phyloP scores from a whole-genome alignment of 495 filamentous ascomycete genomes.

The Cercophora scortea region DNA sequence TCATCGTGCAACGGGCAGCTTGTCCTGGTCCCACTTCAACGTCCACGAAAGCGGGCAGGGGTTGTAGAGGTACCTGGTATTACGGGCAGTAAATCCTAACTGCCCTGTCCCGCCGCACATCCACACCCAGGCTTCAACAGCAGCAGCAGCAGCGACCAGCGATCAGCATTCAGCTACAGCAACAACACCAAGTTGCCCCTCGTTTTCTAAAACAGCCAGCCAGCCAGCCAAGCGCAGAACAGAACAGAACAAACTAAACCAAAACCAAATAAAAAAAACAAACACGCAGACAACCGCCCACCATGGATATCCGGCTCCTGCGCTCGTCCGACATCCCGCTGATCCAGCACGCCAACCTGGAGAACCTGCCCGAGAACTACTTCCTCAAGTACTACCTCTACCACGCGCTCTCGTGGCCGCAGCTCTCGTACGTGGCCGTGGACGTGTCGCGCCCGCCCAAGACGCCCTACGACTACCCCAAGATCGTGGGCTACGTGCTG shows the following conservation, averaged over 20 bases:
- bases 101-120: no score
- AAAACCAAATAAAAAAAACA: not conserved
- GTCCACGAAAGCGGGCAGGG: no score
- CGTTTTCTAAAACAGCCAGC: not conserved
- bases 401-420: conserved; percentile 96
- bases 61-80: no score
- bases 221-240: not conserved
- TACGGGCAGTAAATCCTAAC: no score
- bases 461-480: conserved; percentile 80
- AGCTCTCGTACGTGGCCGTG: conserved; percentile 92
- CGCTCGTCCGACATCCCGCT: conserved; percentile 76
- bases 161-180: no score
- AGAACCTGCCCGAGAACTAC: conserved; percentile 98
- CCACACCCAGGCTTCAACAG: not conserved
- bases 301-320: conserved; percentile 75
- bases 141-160: no score
- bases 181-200: not conserved
- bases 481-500: conserved; percentile 97
- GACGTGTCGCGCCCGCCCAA: conserved; percentile 71
- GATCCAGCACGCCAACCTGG: conserved; percentile 96
- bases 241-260: not conserved
- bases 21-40: no score
- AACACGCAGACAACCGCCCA: not conserved
- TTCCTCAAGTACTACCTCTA: conserved; percentile 99
- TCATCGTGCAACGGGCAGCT: no score